phyloP scores from a whole-genome alignment of 2,329 filamentous ascomycete genomes.

The Cladosporium sphaerospermum region DNA sequence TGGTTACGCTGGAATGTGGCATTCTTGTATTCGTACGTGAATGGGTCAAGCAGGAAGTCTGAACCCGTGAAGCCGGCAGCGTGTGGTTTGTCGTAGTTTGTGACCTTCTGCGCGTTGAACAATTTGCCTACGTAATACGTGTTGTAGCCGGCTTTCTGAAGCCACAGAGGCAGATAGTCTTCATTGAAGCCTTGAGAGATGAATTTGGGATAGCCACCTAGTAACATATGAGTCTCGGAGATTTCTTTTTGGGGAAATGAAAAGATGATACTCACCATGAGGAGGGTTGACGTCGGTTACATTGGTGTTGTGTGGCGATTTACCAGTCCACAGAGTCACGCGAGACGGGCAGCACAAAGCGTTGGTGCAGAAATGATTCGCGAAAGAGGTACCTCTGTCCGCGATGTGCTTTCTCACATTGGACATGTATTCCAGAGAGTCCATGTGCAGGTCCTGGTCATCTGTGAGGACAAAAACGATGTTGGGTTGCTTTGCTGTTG shows the following conservation, averaged over 20 bases:
- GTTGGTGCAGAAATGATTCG: slow-evolving; percentile 60
- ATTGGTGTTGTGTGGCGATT: slow-evolving; percentile 64
- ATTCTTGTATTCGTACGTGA: slow-evolving; percentile 63
- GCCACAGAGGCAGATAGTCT: slow-evolving; percentile 63
- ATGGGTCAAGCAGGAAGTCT: slow-evolving; percentile 24
- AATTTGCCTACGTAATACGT: slow-evolving; percentile 69
- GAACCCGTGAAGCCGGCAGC: slow-evolving; percentile 55
- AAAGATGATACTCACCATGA: slow-evolving; percentile 35
- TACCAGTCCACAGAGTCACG: slow-evolving; percentile 60
- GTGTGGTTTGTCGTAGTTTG: slow-evolving; percentile 55
- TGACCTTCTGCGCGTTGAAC: slow-evolving; percentile 57
- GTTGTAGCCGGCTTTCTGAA: slow-evolving; percentile 61
- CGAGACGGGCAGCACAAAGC: slow-evolving; percentile 63
- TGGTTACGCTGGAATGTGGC: slow-evolving; percentile 57
- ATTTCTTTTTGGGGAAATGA: not conserved
- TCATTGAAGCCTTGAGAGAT: slow-evolving; percentile 59
- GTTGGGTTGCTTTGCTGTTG: slow-evolving; percentile 39
- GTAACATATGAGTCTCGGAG: not conserved
- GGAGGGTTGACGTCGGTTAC: slow-evolving; percentile 55
- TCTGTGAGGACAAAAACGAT: slow-evolving; percentile 64
- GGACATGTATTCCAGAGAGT: slow-evolving; percentile 57
- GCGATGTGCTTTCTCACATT: slow-evolving; percentile 31
- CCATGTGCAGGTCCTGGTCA: slow-evolving; percentile 59
- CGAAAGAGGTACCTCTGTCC: slow-evolving; percentile 40
- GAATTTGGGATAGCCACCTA: slow-evolving; percentile 57